Conservation (phyloP, 306 rosid genomes). For the Medicago ruthenica region DNA sequence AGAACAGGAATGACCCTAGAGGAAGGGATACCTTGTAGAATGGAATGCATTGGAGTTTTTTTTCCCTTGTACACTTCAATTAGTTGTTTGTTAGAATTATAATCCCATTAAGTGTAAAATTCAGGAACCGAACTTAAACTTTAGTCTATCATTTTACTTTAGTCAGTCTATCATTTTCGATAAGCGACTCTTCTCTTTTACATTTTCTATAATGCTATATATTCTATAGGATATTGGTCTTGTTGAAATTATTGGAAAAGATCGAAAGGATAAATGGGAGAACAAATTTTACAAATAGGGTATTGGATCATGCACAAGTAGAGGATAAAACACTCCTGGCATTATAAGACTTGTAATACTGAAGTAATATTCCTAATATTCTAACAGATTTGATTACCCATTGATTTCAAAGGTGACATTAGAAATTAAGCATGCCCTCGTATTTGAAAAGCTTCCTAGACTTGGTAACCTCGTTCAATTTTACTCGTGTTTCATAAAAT, state of each 20-base stretch:
- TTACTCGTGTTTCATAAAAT: slow-evolving; percentile 22
- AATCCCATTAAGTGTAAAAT: slow-evolving; percentile 3
- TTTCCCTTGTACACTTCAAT: background rate
- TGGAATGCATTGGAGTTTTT: slow-evolving; percentile 6
- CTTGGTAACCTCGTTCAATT: slow-evolving; percentile 10
- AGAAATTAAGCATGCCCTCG: slow-evolving; percentile 19
- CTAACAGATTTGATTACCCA: background rate
- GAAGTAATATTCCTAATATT: slow-evolving; percentile 19
- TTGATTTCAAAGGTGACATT: slow-evolving; percentile 32
- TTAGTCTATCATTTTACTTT: too few species aligned
- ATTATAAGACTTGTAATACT: slow-evolving; percentile 3
- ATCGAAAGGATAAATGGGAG: background rate
- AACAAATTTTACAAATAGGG: background rate
- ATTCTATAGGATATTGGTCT: too few species aligned
- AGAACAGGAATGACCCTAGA: background rate
- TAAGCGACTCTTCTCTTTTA: background rate
- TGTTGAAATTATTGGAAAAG: too few species aligned
- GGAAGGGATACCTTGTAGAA: slow-evolving; percentile 9
- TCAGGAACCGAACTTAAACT: background rate
- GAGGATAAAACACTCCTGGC: background rate
- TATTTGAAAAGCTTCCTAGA: slow-evolving; percentile 8
- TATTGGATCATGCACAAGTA: slow-evolving; percentile 18
- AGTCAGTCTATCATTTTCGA: too few species aligned
- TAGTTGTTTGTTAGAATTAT: background rate
- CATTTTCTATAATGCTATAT: background rate